Evolutionary conservation across 768 basidiomycete genomes (phyloP), one percentile per base, ranked within the genome.

Genomic region (Cystofilobasidium ferigula): DNA sequence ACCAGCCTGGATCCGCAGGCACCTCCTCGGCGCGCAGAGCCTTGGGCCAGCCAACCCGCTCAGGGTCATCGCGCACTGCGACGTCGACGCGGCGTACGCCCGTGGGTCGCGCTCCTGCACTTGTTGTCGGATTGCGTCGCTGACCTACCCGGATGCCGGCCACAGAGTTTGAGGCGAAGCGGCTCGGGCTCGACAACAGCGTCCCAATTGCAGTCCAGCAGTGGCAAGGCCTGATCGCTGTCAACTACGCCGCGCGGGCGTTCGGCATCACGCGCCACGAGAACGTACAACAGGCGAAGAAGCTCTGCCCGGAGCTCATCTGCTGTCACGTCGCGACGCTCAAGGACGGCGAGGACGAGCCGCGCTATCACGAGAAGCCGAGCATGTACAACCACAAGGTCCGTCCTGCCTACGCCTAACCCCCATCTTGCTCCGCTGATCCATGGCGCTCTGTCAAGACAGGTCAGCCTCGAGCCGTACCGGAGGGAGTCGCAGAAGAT

Each of bases 291-390:
- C 88, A 93, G 54, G 89, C 94, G 9, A 81, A 84, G 77, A 85
- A 87, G 75, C 83, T 84, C 69, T 98, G 93, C 74, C 93, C 94
- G 0, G 78, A 89, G 58, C 78, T 98, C 10, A 79, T 83, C 38
- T 83, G 89, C 4, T 86, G 95, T 9, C 94, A 99, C 78, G 91
- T 94, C 20, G 92, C 93, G 22, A 98, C 95, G 14, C 98, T 90
- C 77, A 87, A 77, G 72, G 72, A 75, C 42, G 76, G 76, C 14
- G 88, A 88, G 62, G 78, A 78, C 56, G 86, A 93, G 74, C 89
- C 94, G 22, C 86, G 86, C 0, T 95, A 98, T 75, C 89, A 88
- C 86, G 84, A 87, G n/a, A 81, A 92, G 69, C 84, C 92, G 16
- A 86, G 94, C 74, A 85, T 86, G 1, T 81, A 81, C 67, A 94